Evolutionary conservation across 352 stramenopile species (phyloP), one percentile per base, ranked within the genome.

Genomic region (Phytophthora cactorum): DNA sequence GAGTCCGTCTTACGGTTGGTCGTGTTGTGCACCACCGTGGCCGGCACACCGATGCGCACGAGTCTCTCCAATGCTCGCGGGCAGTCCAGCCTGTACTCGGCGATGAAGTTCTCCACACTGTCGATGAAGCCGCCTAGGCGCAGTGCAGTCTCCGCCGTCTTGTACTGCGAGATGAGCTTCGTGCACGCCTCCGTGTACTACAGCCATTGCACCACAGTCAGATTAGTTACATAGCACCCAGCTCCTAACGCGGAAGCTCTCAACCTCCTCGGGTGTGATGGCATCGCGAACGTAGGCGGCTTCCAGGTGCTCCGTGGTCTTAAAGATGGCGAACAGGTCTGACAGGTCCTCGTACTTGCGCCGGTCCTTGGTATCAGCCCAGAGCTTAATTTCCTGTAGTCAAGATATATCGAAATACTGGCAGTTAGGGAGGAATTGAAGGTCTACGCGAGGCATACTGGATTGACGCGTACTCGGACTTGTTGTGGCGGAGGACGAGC

Each of bases 121-220:
- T 80, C 62, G 7, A 93, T 77, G 52, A 91, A 91, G 10, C 88
- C 84, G 38, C 88, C 81, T 17, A 91, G 72, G 10, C 96, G 75
- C 44, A 98, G 85, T 28, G 93, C 94, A 43, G 91, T 96, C 82
- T 99, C 97, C 6, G 96, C 96, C 15, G 97, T 96, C 73, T 98
- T 97, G 86, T 98, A 99, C 82, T 99, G 97, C 17, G 93, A 98
- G 65, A 99, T 98, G 7, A 99, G 82, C 75, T 98, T 98, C 44
- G 94, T 98, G 73, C 97, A 99, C 58, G 97, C 90, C 50, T 96
- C 87, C 11, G 91, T 98, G 80, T 99, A 99, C 87, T 98, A 59
- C 28, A 58, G 3, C 31, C 25, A 68, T 61, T 44, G 17, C 5
- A 44, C 12, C 12, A 64, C 14, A 50, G 28, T 50, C 47, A 59